phyloP scores from a whole-genome alignment of 129 eudicot species.

The Helianthus tuberosus region DNA sequence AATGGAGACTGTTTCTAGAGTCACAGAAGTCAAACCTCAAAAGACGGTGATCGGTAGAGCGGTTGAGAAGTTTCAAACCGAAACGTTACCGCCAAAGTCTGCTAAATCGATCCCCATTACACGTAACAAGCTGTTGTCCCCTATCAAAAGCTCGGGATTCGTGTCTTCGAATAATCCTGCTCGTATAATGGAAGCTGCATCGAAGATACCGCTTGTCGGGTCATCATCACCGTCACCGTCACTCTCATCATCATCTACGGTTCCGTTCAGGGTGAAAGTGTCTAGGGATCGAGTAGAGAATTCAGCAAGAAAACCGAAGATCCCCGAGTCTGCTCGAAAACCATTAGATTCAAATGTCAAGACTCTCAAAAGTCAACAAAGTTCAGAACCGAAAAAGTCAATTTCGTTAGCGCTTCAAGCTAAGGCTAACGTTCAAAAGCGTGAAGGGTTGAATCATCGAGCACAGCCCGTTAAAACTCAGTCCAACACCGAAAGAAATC shows the following conservation, averaged over 20 bases:
- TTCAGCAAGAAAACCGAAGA: slow-evolving; percentile 47
- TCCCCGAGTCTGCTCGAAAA: slow-evolving; percentile 47
- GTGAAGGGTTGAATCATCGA: slow-evolving; percentile 63
- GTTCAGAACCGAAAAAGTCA: slow-evolving; percentile 53
- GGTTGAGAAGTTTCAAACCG: slow-evolving; percentile 74
- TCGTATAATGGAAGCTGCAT: slow-evolving; percentile 90
- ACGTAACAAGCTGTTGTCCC: slow-evolving; percentile 79
- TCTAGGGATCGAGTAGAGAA: slow-evolving; percentile 65
- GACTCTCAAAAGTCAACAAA: slow-evolving; percentile 53
- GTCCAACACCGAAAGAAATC: slow-evolving; percentile 43
- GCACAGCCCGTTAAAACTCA: slow-evolving; percentile 49
- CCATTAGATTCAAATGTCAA: slow-evolving; percentile 57
- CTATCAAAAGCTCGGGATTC: slow-evolving; percentile 63
- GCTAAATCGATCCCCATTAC: slow-evolving; percentile 90
- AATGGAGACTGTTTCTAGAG: slow-evolving; percentile 37
- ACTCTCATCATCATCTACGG: slow-evolving; percentile 18
- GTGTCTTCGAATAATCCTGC: slow-evolving; percentile 63
- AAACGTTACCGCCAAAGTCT: slow-evolving; percentile 83
- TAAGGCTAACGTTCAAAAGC: slow-evolving; percentile 87
- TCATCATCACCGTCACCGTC: slow-evolving; percentile 42
- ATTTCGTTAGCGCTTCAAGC: slow-evolving; percentile 93
- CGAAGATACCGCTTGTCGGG: slow-evolving; percentile 53
- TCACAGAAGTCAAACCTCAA: slow-evolving; percentile 42
- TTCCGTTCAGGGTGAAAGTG: slow-evolving; percentile 66
- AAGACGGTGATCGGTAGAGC: slow-evolving; percentile 41